Evolutionary conservation across 2,329 filamentous ascomycete species (phyloP).

Genomic region (Fonsecaea nubica): DNA sequence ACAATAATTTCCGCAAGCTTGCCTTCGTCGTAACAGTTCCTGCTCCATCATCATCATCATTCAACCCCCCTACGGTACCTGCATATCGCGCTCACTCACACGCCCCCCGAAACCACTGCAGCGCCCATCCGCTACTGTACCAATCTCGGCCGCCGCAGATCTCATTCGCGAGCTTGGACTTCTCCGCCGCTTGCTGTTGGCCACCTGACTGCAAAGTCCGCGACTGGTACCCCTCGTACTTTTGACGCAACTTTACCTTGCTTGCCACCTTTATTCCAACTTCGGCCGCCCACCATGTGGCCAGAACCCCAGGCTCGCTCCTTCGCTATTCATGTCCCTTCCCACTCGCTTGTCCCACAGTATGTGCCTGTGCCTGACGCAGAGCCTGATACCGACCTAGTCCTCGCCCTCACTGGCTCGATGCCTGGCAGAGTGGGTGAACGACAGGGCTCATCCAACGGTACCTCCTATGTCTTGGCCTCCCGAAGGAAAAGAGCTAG

Average conservation of each 20-base stretch:
- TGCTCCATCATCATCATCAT: slow-evolving; percentile 18
- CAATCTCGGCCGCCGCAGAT: slow-evolving; percentile 27
- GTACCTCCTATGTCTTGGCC: slow-evolving; percentile 21
- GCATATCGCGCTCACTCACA: slow-evolving; percentile 28
- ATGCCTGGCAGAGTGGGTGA: slow-evolving; percentile 4
- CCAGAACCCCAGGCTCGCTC: slow-evolving; percentile 18
- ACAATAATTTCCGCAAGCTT: slow-evolving; percentile 29
- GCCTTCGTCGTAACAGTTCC: slow-evolving; percentile 32
- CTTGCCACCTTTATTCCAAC: slow-evolving; percentile 23
- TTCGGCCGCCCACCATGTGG: slow-evolving; percentile 28
- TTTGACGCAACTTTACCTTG: slow-evolving; percentile 24
- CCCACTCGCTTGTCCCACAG: slow-evolving; percentile 23
- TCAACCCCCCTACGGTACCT: slow-evolving; percentile 24
- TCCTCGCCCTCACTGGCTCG: slow-evolving; percentile 7
- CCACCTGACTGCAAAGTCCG: slow-evolving; percentile 17
- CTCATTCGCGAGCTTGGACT: slow-evolving; percentile 26
- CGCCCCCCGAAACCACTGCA: slow-evolving; percentile 16
- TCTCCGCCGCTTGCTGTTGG: slow-evolving; percentile 17
- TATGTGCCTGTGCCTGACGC: slow-evolving; percentile 23
- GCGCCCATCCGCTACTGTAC: slow-evolving; percentile 12
- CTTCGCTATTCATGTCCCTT: slow-evolving; percentile 23
- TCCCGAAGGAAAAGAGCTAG: slow-evolving; percentile 33
- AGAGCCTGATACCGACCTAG: slow-evolving; percentile 15
- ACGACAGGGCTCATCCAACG: slow-evolving; percentile 5
- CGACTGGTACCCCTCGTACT: slow-evolving; percentile 31